Evolutionary conservation across 2,329 filamentous ascomycete species (phyloP), one percentile per base, ranked within the genome.

Genomic region (Fusarium odoratissimum): DNA sequence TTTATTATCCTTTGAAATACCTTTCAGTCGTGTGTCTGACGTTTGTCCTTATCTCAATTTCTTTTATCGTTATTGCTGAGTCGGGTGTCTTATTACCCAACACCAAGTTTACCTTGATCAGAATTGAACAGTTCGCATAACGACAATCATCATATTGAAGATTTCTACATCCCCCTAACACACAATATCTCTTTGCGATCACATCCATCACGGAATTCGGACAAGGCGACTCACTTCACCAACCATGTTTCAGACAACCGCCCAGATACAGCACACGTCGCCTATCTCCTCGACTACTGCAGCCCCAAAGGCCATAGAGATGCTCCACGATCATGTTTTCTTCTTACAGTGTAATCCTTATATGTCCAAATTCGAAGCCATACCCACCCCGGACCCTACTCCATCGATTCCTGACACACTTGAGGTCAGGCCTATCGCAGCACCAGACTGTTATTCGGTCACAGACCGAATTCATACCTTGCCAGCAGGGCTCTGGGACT

Each of bases 401-500:
- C 66, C 66, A 35, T 42, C 41, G 48, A 77, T 81, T 16, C 79
- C 82, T 5, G 72, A 77, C 17, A 78, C 76, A 21, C 72, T 78
- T 37, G 64, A 65, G 13, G 68, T 77, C 37, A 67, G 62, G 23
- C 74, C 78, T 30, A 64, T 78, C 33, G 75, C 72, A 23, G 71
- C 78, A 42, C 79, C 80, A n/a, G 76, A 78, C 52, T 80, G 82
- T 69, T 89, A 86, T 79, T 80, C 82, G 37, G 86, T 89, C 30
- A 86, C 83, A 11, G 86, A 87, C 69, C 80, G 83, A 41, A 82
- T 88, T 12, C 86, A 88, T 73, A 82, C 86, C 41, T 80, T 89
- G 30, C 87, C 87, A 7, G 86, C 86, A 19, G 87, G 87, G 5
- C 81, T 90, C 33, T 89, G 86, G 87, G 86, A 87, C 75, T 85